phyloP scores from a whole-genome alignment of 345 rosid species.

The Psidium friedrichsthalianum region DNA sequence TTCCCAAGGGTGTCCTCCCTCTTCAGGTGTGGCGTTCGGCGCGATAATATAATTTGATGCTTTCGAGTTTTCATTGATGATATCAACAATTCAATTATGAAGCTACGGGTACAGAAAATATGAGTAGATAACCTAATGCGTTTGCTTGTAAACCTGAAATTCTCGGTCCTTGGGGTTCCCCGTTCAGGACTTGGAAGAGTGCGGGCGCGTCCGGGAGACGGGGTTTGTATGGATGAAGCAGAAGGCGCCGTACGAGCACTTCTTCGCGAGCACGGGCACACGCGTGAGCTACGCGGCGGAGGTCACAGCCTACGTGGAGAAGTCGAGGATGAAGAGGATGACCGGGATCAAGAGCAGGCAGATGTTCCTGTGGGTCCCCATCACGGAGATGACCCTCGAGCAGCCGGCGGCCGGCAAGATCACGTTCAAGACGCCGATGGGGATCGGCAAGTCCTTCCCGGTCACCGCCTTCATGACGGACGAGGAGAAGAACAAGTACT shows the following conservation, averaged over 20 bases:
- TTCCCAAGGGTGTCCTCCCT: conserved; percentile 84
- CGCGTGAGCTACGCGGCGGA: conserved; percentile 59
- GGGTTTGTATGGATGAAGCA: conserved; percentile 97
- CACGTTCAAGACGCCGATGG: conserved; percentile 81
- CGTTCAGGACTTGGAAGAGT: conserved; percentile 55
- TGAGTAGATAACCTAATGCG: background rate
- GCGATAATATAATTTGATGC: background rate
- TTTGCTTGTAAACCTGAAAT: background rate
- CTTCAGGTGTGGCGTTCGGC: conserved; percentile 8
- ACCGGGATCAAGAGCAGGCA: conserved; percentile 88
- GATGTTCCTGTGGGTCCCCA: conserved; percentile 80
- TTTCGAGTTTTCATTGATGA: background rate
- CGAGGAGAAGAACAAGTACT: conserved; percentile 42
- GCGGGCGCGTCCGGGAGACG: conserved; percentile 66
- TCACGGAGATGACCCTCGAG: conserved; percentile 66
- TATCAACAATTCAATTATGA: background rate
- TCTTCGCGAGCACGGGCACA: conserved; percentile 43
- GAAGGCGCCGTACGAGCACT: conserved; percentile 65
- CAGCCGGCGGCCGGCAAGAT: conserved; percentile 36
- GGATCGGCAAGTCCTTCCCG: conserved; percentile 72
- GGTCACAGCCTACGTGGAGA: conserved; percentile 80
- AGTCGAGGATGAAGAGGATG: conserved; percentile 79
- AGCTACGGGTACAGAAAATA: background rate
- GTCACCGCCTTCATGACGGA: conserved; percentile 59
- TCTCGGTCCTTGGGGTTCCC: background rate